Evolutionary conservation across 768 basidiomycete genomes (phyloP), one percentile per base, ranked within the genome.

Genomic region (Tricholoma terreum): DNA sequence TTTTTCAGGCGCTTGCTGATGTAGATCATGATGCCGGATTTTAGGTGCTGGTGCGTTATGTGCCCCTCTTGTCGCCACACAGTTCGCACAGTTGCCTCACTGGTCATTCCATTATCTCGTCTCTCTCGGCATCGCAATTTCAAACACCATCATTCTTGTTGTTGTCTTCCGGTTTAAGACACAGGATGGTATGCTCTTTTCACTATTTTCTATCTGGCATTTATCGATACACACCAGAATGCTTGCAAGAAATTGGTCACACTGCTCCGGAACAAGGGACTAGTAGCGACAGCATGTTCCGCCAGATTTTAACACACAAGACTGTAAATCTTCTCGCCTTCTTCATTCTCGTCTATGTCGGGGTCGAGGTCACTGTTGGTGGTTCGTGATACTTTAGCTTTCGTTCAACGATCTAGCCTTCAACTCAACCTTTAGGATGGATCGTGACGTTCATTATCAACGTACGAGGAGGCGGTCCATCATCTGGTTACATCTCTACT

Each of bases 81-180:
- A 92, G 56, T 94, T 95, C 61, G 77, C 89, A 0, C 82, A 84
- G 55, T 63, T 82, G 21, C 68, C 61, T 0, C 78, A 73, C 33
- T 94, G 92, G 92, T 89, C 85, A 0, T 87, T 89, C 67, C 88
- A 93, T 67, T 94, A 85, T 64, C 76, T 93, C 8, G 74, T 74
- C 1, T 90, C 90, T 0, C 70, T 93, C 0, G 86, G 83, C 1
- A 61, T 94, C n/a, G 84, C 89, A 0, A 54, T 84, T 14, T 60
- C 74, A 40, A 92, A 89, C 60, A 75, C 79, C 1, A 36, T 79
- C 11, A 52, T 84, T 3, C 69, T 94, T 4, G 60, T 79, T 2
- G 55, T 63, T 2, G 81, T 89, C 3, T 93, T 94, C 71, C 78
- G 83, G n/a, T 71, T 88, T 50, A 85, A 84, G 65, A 78, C 70